Percentiles rank a stretch among this genome's conserved stretches.
phyloP scores from a whole-genome alignment of 1,284 basidiomycete genomes.

The Microbotryum lychnidis-dioicae region DNA sequence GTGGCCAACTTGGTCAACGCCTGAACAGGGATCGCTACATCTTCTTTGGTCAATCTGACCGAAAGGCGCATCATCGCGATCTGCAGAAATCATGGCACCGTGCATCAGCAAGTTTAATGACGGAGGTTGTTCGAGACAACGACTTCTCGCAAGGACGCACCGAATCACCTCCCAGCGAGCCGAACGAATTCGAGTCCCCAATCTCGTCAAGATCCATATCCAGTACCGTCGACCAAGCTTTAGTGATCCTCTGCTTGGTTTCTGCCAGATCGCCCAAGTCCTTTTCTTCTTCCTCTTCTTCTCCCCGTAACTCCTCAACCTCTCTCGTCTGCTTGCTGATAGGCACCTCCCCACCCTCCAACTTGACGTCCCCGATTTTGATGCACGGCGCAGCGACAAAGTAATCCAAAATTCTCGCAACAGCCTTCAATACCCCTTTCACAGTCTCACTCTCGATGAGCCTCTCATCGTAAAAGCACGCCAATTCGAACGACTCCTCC shows the following conservation, averaged over 20 bases:
- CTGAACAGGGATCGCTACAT: constrained; percentile 18
- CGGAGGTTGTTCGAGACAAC: neutral
- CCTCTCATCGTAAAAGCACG: constrained; percentile 28
- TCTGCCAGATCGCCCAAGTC: neutral
- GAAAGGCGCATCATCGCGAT: constrained; percentile 27
- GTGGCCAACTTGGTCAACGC: constrained; percentile 17
- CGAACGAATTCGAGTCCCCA: constrained; percentile 17
- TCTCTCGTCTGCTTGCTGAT: neutral
- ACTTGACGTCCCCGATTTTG: neutral
- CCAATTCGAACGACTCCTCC: constrained; percentile 21
- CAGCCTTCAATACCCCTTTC: constrained; percentile 6
- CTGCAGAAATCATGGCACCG: neutral
- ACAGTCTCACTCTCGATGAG: constrained; percentile 8
- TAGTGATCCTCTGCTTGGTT: constrained; percentile 3
- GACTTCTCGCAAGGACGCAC: constrained; percentile 10
- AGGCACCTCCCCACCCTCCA: neutral
- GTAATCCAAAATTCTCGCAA: constrained; percentile 19
- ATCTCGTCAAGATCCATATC: constrained; percentile 5
- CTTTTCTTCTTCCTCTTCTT: neutral
- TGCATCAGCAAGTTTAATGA: no score
- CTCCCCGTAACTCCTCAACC: neutral
- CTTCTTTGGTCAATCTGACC: constrained; percentile 14
- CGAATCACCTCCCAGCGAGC: constrained; percentile 33
- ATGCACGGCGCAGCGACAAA: constrained; percentile 20
- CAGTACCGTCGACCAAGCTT: constrained; percentile 26